phyloP scores from a whole-genome alignment of 805 yeast genomes.

The Suhomyces xylopsoci region DNA sequence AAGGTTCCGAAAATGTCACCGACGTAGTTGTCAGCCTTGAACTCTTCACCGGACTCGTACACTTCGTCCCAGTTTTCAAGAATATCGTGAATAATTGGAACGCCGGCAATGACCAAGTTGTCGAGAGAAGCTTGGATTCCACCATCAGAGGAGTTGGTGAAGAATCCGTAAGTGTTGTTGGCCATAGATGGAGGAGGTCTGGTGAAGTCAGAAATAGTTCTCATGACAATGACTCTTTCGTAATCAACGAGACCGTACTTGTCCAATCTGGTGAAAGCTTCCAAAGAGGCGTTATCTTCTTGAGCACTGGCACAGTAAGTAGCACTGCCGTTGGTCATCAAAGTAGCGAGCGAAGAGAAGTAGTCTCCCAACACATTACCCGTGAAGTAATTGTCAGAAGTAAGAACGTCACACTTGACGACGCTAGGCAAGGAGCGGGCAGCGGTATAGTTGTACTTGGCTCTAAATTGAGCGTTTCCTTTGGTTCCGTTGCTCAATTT shows the following conservation, averaged over 20 bases:
- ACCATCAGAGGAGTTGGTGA: conserved; percentile 49
- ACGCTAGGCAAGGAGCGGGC: conserved; percentile 48
- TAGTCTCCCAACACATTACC: conserved; percentile 52
- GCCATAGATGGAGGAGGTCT: conserved; percentile 47
- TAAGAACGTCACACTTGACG: conserved; percentile 55
- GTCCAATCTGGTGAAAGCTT: conserved; percentile 54
- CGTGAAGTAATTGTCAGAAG: conserved; percentile 59
- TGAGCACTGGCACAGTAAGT: conserved; percentile 61
- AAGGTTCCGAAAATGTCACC: conserved; percentile 61
- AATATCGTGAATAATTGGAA: conserved; percentile 54
- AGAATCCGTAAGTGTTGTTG: conserved; percentile 48
- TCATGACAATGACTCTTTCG: conserved; percentile 55
- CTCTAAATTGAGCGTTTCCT: conserved; percentile 45
- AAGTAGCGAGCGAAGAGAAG: conserved; percentile 44
- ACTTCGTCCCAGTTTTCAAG: conserved; percentile 45
- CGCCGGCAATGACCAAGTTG: conserved; percentile 53
- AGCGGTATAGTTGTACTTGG: conserved; percentile 44
- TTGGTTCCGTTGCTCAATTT: conserved; percentile 45
- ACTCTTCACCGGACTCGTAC: conserved; percentile 31
- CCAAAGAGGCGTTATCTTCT: conserved; percentile 66
- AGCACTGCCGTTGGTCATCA: conserved; percentile 59
- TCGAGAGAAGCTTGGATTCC: conserved; percentile 47
- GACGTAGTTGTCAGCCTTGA: conserved; percentile 49
- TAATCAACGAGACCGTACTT: conserved; percentile 54
- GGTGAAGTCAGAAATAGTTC: conserved; percentile 59